These are phyloP conservation scores for Kuraishia hungarica DNA, from an alignment of 805 yeast species.

Conservation along the genomic window DNA sequence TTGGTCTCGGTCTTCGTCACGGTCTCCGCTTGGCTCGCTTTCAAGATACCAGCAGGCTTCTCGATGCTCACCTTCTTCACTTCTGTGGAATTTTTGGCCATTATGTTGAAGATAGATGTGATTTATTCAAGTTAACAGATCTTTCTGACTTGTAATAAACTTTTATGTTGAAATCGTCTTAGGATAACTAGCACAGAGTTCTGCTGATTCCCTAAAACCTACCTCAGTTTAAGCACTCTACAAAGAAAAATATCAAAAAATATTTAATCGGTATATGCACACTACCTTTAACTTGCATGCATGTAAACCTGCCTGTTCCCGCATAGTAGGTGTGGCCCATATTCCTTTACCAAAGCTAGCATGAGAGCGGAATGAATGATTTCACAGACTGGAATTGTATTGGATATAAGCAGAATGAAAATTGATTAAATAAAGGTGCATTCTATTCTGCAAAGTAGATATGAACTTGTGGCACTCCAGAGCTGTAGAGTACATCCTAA, in stretches of 20 bases:
- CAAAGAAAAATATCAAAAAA: background rate
- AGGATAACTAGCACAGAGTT: too few relatives aligned
- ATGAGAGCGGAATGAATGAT: too few relatives aligned
- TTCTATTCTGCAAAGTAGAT: too few relatives aligned
- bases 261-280: background rate
- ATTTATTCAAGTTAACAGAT: too few relatives aligned
- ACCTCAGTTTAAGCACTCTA: background rate
- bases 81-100: background rate
- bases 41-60: background rate
- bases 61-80: background rate
- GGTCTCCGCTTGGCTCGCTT: background rate
- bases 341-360: too few relatives aligned
- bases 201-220: background rate
- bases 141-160: too few relatives aligned
- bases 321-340: background rate
- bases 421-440: too few relatives aligned
- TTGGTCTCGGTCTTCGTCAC: background rate
- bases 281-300: background rate
- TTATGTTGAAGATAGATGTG: background rate
- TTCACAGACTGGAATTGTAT: too few relatives aligned
- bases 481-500: too few relatives aligned
- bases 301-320: background rate
- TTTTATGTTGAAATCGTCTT: too few relatives aligned
- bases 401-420: too few relatives aligned
- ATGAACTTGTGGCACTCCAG: too few relatives aligned